Evolutionary conservation across 305 asterid species (phyloP), one percentile per base, ranked within the genome.

Genomic region (Salvia sclarea): DNA sequence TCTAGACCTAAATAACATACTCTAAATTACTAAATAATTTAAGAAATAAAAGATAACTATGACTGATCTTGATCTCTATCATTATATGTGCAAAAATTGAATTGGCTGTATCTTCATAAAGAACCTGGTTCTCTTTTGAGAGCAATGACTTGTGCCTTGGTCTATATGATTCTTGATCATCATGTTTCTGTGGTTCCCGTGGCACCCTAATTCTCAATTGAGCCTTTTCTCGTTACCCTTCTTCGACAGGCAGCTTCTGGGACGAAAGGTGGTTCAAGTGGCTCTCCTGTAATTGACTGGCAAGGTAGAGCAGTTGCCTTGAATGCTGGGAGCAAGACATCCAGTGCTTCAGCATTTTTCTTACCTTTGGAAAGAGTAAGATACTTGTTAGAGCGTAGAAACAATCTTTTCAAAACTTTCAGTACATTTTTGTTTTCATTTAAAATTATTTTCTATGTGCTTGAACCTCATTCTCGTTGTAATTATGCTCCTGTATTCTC

Each of bases 181-280:
- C 47, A 20, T 45, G 18, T 7, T 67, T 38, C 41, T 66, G 61
- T 77, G 76, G 61, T 22, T 63, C 6, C 21, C 10, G 22, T 64
- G 60, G 57, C 16, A 33, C 72, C 56, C 30, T 58, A 35, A 47
- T 43, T 59, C 35, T 64, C 5, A 14, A 11, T 58, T 66, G 24
- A 61, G 53, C 11, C 22, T 63, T 52, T 35, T 65, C 40, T 17
- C 68, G 68, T 30, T 14, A 40, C 43, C 44, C 43, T 71, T 68
- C 58, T 33, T 18, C 56, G 37, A 61, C 85, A 95, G 99, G 99
- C 99, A 37, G 99, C 99, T 80, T 95, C 99, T 14, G 99, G 99
- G 73, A 95, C 99, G 22, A 95, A 91, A 86, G 99, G 99, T 48
- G 99, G 99, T 73, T 95, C 99, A 77, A 95, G 99, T 84, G 99